Evolutionary conservation across 768 basidiomycete genomes (phyloP), one percentile per base, ranked within the genome.

Genomic region (Kwoniella shandongensis): DNA sequence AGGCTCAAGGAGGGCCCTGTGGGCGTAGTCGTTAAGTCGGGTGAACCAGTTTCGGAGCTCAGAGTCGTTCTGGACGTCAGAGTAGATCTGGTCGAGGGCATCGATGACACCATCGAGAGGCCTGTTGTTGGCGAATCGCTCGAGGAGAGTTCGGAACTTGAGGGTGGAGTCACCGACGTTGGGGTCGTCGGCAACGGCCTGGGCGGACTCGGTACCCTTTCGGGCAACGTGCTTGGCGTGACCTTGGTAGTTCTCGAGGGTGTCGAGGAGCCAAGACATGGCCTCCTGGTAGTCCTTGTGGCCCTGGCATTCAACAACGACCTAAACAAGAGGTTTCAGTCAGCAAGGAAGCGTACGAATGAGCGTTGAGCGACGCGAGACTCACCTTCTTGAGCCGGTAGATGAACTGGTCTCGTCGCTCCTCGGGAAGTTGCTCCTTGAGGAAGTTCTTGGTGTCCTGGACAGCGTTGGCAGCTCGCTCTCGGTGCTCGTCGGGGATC

Each of bases 331-430:
- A 38, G 88, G 86, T 84, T 86, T 51, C 61, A 53, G 57, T 39
- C 32, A 7, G n/a, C 35, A 13, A 50, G 17, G 48, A 20, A 42
- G 38, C 5, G 20, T 22, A 22, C 40, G 13, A 29, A 45, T 32
- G 22, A 36, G 25, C 8, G 5, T 27, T 32, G n/a, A 44, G 32
- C 27, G 8, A 55, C 27, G 22, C 8, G n/a, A 26, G 12, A 48
- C 63, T 53, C 41, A 86, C 88, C 84, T 96, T 97, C 81, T 97
- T 97, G 5, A 85, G 82, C 12, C 94, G 84, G 80, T 87, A 94
- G 70, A 98, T 88, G 77, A 91, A 96, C 70, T 90, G 90, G 51
- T 94, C 90, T 22, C 90, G 83, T 20, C 94, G 81, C 76, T 92
- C 92, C 65, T 87, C 81, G 0, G 93, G 92, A 81, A 96, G 92